Base-by-base conservation (phyloP, 2,329 filamentous ascomycete genomes). In the Fusarium newnesense region DNA sequence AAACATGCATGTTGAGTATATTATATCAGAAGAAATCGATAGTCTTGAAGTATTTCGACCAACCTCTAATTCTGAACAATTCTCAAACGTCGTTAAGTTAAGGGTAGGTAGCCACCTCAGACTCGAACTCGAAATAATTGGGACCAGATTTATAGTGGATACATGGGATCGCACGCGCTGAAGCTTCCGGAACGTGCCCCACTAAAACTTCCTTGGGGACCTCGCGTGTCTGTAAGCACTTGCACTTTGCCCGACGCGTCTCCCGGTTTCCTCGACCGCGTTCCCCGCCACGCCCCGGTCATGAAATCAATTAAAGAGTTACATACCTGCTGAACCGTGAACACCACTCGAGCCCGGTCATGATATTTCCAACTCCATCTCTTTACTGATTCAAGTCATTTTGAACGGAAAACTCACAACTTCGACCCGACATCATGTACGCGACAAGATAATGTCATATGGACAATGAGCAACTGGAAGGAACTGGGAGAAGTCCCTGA, bases 401-500 rank as follows among this genome's bases (percentile, higher is more conserved):
- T n/a, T 40, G 30, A 39, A 42, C 58, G 18, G 66, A 21, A 40
- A 53, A 69, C 6, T 16, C 54, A 36, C n/a, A 47, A 43, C 12
- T 19, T 13, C 43, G 49, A 52, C 61, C 24, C 36, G 49, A 70
- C 18, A 43, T 24, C 37, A 65, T 75, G 70, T 43, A 50, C 44
- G 65, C 50, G 26, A 73, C 64, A 70, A 72, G 62, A 81, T 72
- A 70, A 82, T 81, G 78, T 76, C 57, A 69, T 63, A 61, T 61
- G 60, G 61, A 80, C 54, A 73, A 87, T 87, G 85, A 80, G 78
- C 64, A 83, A 83, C 72, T 87, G 85, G 85, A 87, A 83, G 82
- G 84, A 85, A 75, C 77, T 85, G 78, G 86, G 85, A 76, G 85
- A 86, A 77, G 82, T 87, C 73, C 85, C 86, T 64, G 85, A 87